Base-by-base conservation (phyloP, 2,329 filamentous ascomycete genomes). In the Stagonosporopsis cucurbitacearum region DNA sequence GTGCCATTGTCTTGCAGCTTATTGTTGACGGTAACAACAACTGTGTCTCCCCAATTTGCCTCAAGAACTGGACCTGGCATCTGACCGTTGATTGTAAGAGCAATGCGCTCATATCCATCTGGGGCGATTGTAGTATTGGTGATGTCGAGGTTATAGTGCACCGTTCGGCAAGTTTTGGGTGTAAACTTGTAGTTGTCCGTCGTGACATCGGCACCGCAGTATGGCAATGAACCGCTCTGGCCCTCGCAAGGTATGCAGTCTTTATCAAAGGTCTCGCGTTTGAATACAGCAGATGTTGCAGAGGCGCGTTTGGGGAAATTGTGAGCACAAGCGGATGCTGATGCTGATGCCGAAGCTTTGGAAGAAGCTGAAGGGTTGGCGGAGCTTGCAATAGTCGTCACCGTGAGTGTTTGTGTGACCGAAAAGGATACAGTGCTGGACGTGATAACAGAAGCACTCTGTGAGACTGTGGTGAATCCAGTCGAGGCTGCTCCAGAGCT, bases 81-180 rank as follows among this genome's bases (percentile, higher is more conserved):
- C 77, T 87, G 73, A 4, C 84, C 85, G 67, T 95, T 94, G 78
- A 95, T 88, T 42, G 88, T 89, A 69, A 94, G 90, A 3, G 84
- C 84, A n/a, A 86, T 82, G 28, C 90, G 82, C 36, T 83, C 79
- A 56, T 82, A 81, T 19, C 86, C 87, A 76, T 93, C 90, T 0
- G 90, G 90, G 64, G 90, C 37, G n/a, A 59, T 40, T 35, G 46
- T 49, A 4, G 25, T 49, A 17, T 49, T 49, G 23, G 46, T 49
- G 22, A 47, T 47, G 32, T 47, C 40, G 23, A 30, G 28, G 17
- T 19, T 43, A 59, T 79, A 80, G 54, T 77, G 68, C 8, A 71
- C 67, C 6, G 67, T 74, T 2, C 68, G 66, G 61, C 75, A 77
- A 8, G 75, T 78, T 57, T 74, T 75, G 6, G 75, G 74, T 4